These are phyloP conservation scores for Cercospora sp. DNA, from an alignment of 2,329 filamentous ascomycete genomes.

Conservation along the genomic window DNA sequence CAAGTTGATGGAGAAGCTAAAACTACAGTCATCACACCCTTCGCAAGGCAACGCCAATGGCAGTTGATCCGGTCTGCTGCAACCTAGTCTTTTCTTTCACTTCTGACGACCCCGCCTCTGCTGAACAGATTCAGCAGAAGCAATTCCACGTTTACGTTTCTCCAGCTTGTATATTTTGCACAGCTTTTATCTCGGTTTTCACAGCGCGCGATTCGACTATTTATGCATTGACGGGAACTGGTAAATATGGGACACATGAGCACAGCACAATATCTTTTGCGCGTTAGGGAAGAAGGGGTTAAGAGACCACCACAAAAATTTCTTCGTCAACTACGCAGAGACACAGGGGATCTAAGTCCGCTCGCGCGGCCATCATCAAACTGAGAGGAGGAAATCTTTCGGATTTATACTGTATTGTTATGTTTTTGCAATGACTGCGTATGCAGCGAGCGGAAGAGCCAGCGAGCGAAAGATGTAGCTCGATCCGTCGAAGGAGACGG, in stretches of 20 bases:
- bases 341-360: neutral
- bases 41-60: neutral
- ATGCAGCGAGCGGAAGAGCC: neutral
- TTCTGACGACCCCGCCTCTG: neutral
- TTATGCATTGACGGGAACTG: neutral
- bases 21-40: slow-evolving; percentile 49
- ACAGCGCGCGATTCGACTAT: neutral
- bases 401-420: slow-evolving; percentile 2
- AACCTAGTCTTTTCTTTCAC: slow-evolving; percentile 2
- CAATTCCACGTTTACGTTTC: neutral
- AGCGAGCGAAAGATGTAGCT: neutral
- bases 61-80: neutral
- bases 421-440: neutral
- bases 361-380: neutral
- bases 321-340: neutral
- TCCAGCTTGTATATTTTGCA: neutral
- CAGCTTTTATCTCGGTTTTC: neutral
- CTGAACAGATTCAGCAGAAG: neutral
- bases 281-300: neutral
- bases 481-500: neutral
- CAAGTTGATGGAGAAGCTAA: slow-evolving; percentile 82
- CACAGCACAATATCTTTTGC: neutral
- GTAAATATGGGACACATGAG: neutral
- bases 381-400: neutral
- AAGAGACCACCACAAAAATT: neutral